These are phyloP conservation scores for Xylaria telfairii DNA, from an alignment of 495 filamentous ascomycete species.

Conservation along the genomic window DNA sequence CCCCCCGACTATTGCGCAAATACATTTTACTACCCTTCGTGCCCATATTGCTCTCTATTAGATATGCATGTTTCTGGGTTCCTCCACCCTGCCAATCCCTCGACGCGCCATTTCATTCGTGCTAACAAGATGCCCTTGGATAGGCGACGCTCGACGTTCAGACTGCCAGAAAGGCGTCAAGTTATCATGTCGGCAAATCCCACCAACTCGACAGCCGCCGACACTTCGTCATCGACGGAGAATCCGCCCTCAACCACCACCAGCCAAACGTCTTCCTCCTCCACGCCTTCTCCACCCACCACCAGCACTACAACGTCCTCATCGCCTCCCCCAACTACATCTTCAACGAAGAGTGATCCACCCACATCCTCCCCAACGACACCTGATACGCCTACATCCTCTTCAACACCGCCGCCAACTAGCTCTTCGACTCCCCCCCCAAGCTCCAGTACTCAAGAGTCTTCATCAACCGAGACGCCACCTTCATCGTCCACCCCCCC, in stretches of 20 bases:
- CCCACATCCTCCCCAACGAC: constrained; percentile 39
- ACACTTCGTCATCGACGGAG: neutral
- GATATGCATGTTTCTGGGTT: neutral
- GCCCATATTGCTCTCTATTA: neutral
- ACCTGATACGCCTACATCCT: constrained; percentile 30
- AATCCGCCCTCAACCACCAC: neutral
- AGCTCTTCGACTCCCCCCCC: constrained; percentile 32
- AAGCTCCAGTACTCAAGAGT: constrained; percentile 34
- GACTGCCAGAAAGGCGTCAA: constrained; percentile 5
- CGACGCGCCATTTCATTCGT: neutral
- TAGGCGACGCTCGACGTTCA: constrained; percentile 17
- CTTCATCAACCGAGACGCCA: constrained; percentile 35
- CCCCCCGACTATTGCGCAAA: neutral
- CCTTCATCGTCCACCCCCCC: constrained; percentile 18
- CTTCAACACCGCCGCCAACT: constrained; percentile 32
- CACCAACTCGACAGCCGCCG: neutral
- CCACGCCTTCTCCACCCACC: neutral
- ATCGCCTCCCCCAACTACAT: constrained; percentile 18
- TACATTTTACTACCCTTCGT: neutral
- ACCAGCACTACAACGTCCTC: constrained; percentile 3
- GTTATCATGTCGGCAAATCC: constrained; percentile 17
- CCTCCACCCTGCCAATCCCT: neutral
- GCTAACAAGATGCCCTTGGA: constrained; percentile 22
- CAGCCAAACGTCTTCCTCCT: neutral
- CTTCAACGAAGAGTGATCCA: constrained; percentile 23